Evolutionary conservation across 2,329 filamentous ascomycete genomes (phyloP), one percentile per base, ranked within the genome.

Genomic region (Claviceps cyperi): DNA sequence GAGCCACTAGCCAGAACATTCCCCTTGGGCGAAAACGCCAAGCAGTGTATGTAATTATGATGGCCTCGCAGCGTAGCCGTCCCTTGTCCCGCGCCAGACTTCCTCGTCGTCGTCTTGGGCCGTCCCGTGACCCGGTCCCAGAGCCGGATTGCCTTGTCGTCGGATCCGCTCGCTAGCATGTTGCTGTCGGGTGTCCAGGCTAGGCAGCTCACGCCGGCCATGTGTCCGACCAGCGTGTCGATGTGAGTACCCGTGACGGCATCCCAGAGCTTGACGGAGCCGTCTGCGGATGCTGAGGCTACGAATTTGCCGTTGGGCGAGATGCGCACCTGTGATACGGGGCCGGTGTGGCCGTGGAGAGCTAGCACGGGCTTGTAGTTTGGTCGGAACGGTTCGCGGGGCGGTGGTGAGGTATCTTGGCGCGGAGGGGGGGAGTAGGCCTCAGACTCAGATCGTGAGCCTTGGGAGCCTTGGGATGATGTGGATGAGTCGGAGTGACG

Each of bases 11-110:
- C 92, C 36, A 98, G 77, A 62, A 97, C 95, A 62, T 98, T 98
- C 22, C 92, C 92, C 65, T 96, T 97, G 1, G 92, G 92, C n/a
- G 87, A 91, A 66, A 97, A 97, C 5, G 90, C 89, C 36, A 98
- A 73, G 47, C 84, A 88, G 67, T 94, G 95, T 35, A 98, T 83
- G 66, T 97, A 97, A 67, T 94, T 97, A 66, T 96, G 89, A 60
- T 98, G 92, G 2, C 92, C 91, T 22, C 85, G 74, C 56, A 97
- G 72, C 5, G 80, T 77, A 2, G 71, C 70, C 57, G 72, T 70
- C 28, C 73, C 72, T 60, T 69, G 60, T 0, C 61, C 64, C 2
- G 60, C 60, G 22, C 53, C 53, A 3, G 62, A 60, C 51, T 64
- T 67, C 21, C 66, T 63, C 17, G 70, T 69, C n/a, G 66, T 72